These are phyloP conservation scores for Myotisia sp. DNA, from an alignment of 2,329 filamentous ascomycete species.

Conservation along the genomic window DNA sequence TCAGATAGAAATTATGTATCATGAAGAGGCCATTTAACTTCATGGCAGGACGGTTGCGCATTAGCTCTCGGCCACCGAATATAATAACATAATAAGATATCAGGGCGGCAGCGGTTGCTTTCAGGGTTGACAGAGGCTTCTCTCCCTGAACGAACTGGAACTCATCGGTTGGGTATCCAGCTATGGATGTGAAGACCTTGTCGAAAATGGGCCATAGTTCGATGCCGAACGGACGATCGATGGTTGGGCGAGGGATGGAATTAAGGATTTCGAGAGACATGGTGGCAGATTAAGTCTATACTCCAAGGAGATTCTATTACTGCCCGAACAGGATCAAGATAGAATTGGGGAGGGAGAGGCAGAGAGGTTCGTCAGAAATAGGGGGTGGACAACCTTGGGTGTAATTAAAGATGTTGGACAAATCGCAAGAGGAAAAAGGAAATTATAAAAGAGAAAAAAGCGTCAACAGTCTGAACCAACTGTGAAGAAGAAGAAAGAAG, in stretches of 20 bases:
- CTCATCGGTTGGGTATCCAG: constrained; percentile 63
- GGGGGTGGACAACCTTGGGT: not conserved
- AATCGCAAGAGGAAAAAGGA: constrained; percentile 7
- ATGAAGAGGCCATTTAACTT: constrained; percentile 74
- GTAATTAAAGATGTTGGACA: not conserved
- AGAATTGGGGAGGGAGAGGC: not conserved
- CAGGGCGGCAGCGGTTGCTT: constrained; percentile 60
- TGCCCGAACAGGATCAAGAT: too few relatives aligned
- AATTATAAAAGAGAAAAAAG: constrained; percentile 4
- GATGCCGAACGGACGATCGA: constrained; percentile 75
- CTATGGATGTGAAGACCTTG: constrained; percentile 56
- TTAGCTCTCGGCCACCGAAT: constrained; percentile 72
- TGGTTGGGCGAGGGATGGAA: constrained; percentile 42
- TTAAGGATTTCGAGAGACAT: constrained; percentile 10
- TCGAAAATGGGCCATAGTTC: constrained; percentile 80
- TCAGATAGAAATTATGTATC: constrained; percentile 83
- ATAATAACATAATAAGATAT: constrained; percentile 76
- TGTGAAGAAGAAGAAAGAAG: constrained; percentile 1
- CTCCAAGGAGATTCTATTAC: not conserved
- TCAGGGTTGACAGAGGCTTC: constrained; percentile 76
- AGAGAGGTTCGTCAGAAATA: constrained; percentile 1
- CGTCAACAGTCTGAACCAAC: not conserved
- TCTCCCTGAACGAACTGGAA: constrained; percentile 64
- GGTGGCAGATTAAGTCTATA: constrained; percentile 1
- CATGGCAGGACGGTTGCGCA: constrained; percentile 67